Percentiles rank a stretch among this genome's conserved stretches.
Conservation (phyloP, 192 early-diverging fungal genomes). For the Umbelopsis sp. region DNA sequence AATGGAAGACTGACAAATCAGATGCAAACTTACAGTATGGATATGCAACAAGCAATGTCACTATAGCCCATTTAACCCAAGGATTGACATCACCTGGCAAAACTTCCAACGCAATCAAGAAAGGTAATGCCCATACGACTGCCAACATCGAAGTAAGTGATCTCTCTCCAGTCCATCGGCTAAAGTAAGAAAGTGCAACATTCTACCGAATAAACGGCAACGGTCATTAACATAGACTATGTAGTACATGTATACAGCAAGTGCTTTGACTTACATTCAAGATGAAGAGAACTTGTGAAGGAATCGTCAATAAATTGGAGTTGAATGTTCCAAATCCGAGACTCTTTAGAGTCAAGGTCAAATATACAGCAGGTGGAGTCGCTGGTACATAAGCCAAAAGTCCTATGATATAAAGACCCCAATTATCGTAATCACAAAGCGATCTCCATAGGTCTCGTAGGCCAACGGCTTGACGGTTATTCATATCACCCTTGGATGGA, state of each 20-base stretch:
- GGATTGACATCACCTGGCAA: slow-evolving; percentile 37
- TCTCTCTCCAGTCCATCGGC: slow-evolving; percentile 33
- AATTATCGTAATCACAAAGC: slow-evolving; percentile 24
- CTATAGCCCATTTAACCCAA: slow-evolving; percentile 30
- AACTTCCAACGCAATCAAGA: slow-evolving; percentile 26
- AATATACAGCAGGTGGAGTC: slow-evolving; percentile 30
- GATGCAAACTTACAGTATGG: neutral
- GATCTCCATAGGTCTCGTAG: slow-evolving; percentile 32
- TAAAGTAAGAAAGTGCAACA: slow-evolving; percentile 33
- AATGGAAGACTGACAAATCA: neutral
- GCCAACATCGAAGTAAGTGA: slow-evolving; percentile 32
- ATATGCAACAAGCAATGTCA: slow-evolving; percentile 36
- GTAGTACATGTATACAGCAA: neutral
- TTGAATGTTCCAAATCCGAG: slow-evolving; percentile 39
- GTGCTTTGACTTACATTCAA: slow-evolving; percentile 26
- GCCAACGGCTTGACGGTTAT: slow-evolving; percentile 35
- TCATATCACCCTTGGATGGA: slow-evolving; percentile 45
- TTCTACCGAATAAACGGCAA: neutral
- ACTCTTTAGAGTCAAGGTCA: slow-evolving; percentile 41
- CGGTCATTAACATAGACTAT: slow-evolving; percentile 17
- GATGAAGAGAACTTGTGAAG: slow-evolving; percentile 26
- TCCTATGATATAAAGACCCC: slow-evolving; percentile 43
- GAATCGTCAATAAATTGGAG: slow-evolving; percentile 41
- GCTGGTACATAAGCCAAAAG: slow-evolving; percentile 40
- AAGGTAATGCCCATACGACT: slow-evolving; percentile 26